phyloP scores from a whole-genome alignment of 2,329 filamentous ascomycete genomes.

The Aureobasidium vineae region DNA sequence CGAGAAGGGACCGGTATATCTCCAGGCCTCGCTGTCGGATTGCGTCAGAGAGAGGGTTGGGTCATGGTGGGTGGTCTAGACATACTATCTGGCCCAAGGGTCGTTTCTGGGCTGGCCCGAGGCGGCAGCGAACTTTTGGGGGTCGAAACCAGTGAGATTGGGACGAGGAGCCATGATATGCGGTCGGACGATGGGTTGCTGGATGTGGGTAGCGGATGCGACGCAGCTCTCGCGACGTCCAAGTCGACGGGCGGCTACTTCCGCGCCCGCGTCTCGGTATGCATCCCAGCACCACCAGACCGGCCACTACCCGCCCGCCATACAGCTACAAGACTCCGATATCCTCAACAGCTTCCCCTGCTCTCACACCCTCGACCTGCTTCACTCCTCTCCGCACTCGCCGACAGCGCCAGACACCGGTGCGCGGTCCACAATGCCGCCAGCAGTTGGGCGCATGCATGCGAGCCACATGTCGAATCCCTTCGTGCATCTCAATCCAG shows the following conservation, averaged over 20 bases:
- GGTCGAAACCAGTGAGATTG: conserved; percentile 91
- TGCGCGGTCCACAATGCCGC: conserved; percentile 53
- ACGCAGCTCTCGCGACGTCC: background rate
- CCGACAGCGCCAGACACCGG: background rate
- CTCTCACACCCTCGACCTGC: background rate
- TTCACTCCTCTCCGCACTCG: too few relatives aligned
- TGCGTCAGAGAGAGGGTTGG: background rate
- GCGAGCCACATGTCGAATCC: conserved; percentile 58
- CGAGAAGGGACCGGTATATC: conserved; percentile 85
- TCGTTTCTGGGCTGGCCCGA: conserved; percentile 61
- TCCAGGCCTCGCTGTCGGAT: conserved; percentile 78
- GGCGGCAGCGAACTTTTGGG: conserved; percentile 72
- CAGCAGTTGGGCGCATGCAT: conserved; percentile 58
- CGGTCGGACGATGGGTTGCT: background rate
- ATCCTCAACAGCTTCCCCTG: background rate
- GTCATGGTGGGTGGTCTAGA: conserved; percentile 13
- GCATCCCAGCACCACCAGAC: background rate
- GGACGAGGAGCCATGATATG: conserved; percentile 54
- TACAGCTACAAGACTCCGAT: background rate
- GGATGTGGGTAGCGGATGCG: background rate
- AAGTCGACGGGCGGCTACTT: background rate
- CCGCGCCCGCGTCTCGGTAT: background rate
- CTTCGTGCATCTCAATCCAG: conserved; percentile 56
- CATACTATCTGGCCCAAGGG: conserved; percentile 63
- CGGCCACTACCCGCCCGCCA: background rate